phyloP scores from a whole-genome alignment of 1,284 basidiomycete genomes.

The Cryptococcus sp. region DNA sequence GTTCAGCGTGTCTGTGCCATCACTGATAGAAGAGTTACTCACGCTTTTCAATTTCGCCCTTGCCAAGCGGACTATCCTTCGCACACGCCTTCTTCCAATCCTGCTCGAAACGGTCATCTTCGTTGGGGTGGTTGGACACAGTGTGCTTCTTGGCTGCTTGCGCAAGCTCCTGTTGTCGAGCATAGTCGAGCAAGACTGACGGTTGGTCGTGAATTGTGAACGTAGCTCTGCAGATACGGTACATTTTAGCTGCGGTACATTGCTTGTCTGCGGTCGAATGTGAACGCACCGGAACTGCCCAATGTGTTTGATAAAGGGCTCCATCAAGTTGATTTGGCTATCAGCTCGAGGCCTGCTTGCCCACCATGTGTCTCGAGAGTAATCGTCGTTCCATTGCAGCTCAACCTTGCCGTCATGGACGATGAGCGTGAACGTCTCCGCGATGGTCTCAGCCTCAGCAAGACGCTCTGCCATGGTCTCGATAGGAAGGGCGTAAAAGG shows the following conservation, averaged over 20 bases:
- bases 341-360: conserved; percentile 50
- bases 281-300: conserved; percentile 42
- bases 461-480: conserved; percentile 42
- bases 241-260: not conserved
- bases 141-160: conserved; percentile 40
- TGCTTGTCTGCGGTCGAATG: not conserved
- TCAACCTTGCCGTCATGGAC: conserved; percentile 52
- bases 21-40: conserved; percentile 11
- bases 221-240: conserved; percentile 38
- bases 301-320: conserved; percentile 50
- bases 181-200: conserved; percentile 47
- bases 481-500: conserved; percentile 51
- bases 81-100: conserved; percentile 49
- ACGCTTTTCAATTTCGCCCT: conserved; percentile 43
- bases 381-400: conserved; percentile 55
- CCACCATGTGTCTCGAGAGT: conserved; percentile 52
- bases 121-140: conserved; percentile 41
- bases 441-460: conserved; percentile 46
- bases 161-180: conserved; percentile 42
- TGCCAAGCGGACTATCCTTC: conserved; percentile 43
- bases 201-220: conserved; percentile 55
- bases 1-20: not conserved
- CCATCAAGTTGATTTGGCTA: conserved; percentile 54
- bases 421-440: conserved; percentile 54
- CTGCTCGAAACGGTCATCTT: conserved; percentile 42